Conservation (phyloP, 2,329 filamentous ascomycete genomes). For the Fusarium circinatum region DNA sequence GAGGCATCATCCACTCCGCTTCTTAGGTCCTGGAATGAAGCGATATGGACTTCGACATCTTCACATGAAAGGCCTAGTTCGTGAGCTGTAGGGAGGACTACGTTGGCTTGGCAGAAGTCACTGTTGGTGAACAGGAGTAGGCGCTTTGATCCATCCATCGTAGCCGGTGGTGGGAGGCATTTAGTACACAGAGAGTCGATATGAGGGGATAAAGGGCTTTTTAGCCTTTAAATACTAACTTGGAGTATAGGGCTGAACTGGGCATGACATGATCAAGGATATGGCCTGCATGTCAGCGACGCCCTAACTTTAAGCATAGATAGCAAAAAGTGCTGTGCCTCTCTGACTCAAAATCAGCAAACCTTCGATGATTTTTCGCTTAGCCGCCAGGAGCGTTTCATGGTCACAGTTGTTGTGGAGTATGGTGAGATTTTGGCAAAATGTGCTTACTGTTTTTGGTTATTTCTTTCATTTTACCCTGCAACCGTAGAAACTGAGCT, state of each 20-base stretch:
- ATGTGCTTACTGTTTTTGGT: neutral
- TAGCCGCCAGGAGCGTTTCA: neutral
- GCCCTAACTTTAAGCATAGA: neutral
- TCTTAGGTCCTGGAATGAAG: neutral
- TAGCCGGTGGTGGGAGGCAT: fast-evolving
- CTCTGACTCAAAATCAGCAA: neutral
- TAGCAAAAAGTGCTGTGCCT: neutral
- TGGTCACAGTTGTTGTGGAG: neutral
- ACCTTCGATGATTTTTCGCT: neutral
- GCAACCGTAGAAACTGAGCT: too few species aligned
- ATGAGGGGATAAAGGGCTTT: neutral
- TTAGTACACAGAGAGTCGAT: fast-evolving
- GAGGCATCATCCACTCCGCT: neutral
- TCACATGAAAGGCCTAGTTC: neutral
- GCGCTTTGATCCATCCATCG: fast-evolving
- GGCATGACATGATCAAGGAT: neutral
- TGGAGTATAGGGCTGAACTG: neutral
- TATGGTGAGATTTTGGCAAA: neutral
- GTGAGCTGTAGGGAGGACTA: neutral
- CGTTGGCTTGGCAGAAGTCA: neutral
- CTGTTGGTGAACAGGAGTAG: neutral
- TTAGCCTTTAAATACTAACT: neutral
- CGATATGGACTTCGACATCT: neutral
- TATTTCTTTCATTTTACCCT: neutral
- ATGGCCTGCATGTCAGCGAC: neutral